Evolutionary conservation across 306 rosid genomes (phyloP).

Genomic region (cucumber (Cucumis sativus)): DNA sequence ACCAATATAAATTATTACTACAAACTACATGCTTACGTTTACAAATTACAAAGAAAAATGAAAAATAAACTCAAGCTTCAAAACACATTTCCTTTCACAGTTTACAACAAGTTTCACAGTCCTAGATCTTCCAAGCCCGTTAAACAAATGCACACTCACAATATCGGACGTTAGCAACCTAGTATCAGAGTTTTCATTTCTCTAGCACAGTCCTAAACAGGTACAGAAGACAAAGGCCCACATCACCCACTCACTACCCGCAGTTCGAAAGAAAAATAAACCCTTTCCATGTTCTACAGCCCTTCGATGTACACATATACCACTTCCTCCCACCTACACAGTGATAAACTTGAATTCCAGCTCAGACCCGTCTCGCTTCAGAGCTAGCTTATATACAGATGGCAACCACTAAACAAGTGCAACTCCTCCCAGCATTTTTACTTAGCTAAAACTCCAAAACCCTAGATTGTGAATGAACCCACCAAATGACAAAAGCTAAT

Average conservation of each 20-base stretch:
- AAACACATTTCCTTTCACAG: background rate
- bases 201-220: background rate
- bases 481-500: background rate
- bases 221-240: background rate
- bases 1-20: background rate
- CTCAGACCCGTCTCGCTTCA: background rate
- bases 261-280: background rate
- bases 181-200: background rate
- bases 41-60: background rate
- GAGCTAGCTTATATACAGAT: background rate
- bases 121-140: background rate
- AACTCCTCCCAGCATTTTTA: background rate
- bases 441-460: slow-evolving; percentile 8
- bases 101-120: background rate
- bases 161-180: background rate
- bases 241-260: background rate
- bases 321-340: background rate
- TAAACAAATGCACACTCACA: background rate
- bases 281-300: too few relatives aligned
- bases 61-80: background rate
- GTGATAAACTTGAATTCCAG: background rate
- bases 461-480: slow-evolving; percentile 12
- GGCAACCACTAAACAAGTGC: background rate
- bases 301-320: background rate
- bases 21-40: background rate